These are phyloP conservation scores for Micractinium conductrix DNA, from an alignment of 139 green algal species.

Conservation along the genomic window DNA sequence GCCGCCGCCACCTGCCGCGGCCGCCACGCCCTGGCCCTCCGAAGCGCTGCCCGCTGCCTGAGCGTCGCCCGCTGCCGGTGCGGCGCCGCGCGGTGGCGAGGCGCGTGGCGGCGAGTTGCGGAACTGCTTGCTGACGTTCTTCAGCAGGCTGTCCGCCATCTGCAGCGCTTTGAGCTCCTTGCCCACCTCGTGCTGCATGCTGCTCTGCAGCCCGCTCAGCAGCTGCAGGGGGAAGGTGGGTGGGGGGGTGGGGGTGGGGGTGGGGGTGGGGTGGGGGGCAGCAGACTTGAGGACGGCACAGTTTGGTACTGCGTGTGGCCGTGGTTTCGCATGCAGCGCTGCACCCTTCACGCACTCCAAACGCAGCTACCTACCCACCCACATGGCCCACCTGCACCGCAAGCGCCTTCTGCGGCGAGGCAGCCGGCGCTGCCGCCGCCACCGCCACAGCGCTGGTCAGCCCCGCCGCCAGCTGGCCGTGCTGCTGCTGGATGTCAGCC, in stretches of 20 bases:
- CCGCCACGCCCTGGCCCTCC: not conserved
- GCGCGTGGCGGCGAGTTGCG: not conserved
- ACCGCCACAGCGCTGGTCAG: not conserved
- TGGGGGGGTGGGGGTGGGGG: too few relatives aligned
- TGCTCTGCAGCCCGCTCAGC: slow-evolving; percentile 14
- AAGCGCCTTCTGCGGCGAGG: slow-evolving; percentile 12
- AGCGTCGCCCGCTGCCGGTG: not conserved
- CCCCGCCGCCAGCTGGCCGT: slow-evolving; percentile 10
- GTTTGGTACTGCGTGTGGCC: too few relatives aligned
- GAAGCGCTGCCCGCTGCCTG: not conserved
- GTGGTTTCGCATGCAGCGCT: too few relatives aligned
- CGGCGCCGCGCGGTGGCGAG: not conserved
- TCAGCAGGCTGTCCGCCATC: slow-evolving; percentile 38
- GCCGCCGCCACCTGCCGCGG: not conserved
- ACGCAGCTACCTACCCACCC: not conserved
- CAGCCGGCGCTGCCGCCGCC: not conserved
- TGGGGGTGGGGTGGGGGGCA: too few relatives aligned
- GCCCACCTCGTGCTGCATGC: slow-evolving; percentile 32
- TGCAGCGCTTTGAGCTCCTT: slow-evolving; percentile 44
- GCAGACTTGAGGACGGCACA: too few relatives aligned
- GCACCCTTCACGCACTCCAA: not conserved
- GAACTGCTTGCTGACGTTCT: slow-evolving; percentile 14
- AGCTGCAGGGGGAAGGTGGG: too few relatives aligned
- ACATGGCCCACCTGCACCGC: slow-evolving; percentile 16
- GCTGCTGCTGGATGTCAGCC: slow-evolving; percentile 12